phyloP scores from a whole-genome alignment of 2,329 filamentous ascomycete species.

The Chlorencoelia australis region DNA sequence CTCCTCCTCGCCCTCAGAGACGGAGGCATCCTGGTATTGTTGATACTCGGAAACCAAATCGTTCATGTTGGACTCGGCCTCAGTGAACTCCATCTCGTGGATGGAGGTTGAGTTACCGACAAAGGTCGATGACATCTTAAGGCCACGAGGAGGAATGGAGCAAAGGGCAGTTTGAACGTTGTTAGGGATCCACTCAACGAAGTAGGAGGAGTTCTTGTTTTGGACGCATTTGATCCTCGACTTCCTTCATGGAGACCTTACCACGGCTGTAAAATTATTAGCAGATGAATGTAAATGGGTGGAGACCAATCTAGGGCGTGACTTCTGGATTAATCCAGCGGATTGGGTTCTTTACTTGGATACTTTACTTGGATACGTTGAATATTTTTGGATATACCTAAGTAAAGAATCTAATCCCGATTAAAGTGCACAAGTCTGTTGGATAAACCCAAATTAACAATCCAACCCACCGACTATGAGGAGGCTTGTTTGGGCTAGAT shows the following conservation, averaged over 20 bases:
- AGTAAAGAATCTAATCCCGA: too few relatives aligned
- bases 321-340: too few relatives aligned
- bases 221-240: constrained; percentile 99
- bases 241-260: constrained; percentile 99
- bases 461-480: too few relatives aligned
- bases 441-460: too few relatives aligned
- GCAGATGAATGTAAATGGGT: too few relatives aligned
- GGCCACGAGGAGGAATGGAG: constrained; percentile 93
- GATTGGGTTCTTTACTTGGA: too few relatives aligned
- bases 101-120: constrained; percentile 99
- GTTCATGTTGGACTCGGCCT: constrained; percentile 99
- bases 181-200: constrained; percentile 99
- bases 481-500: too few relatives aligned
- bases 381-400: too few relatives aligned
- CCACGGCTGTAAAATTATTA: constrained; percentile 80
- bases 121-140: constrained; percentile 99
- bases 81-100: constrained; percentile 99
- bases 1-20: constrained; percentile 96
- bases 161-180: constrained; percentile 99
- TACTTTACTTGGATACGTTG: too few relatives aligned
- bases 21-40: constrained; percentile 98
- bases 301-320: too few relatives aligned
- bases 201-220: constrained; percentile 99
- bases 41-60: constrained; percentile 99
- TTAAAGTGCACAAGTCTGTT: too few relatives aligned